Base-by-base conservation (phyloP, 805 yeast species). In the Yamadazyma phyllophila region DNA sequence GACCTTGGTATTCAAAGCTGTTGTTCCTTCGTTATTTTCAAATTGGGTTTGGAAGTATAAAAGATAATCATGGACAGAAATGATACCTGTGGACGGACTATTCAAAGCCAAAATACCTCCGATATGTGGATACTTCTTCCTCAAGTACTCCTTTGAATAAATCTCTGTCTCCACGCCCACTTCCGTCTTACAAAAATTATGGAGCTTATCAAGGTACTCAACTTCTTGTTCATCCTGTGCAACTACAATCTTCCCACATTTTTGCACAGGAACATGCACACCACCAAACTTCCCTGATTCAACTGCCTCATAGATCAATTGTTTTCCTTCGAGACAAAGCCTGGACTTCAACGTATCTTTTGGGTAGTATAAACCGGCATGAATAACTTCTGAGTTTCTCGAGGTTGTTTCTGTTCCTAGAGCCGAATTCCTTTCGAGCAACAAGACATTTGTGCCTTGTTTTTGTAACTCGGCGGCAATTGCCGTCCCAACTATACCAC, bases 341-440 rank as follows among this genome's bases (percentile, higher is more conserved):
- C 71, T 64, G 0, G 88, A 80, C 58, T 88, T 85, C 44, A 91
- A 68, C 2, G 85, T 75, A 47, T 78, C 77, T 8, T 69, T 65
- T 0, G 96, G 95, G 57, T 87, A 85, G 60, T 91, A 91, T 6
- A 90, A 57, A 0, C 96, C 97, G 0, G 96, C 96, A 65, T 90
- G 97, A 17, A 90, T 84, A 20, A 91, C 97, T 58, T 91, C 97
- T 1, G 96, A 86, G 68, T 90, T 90, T 43, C 97, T 71, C n/a
- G 92, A 77, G 5, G 95, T 84, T 0, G 96, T 88, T 56, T 90
- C 97, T 53, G 78, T 76, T 1, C 96, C 97, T 40, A 81, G 60
- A 30, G 71, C 70, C 1, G 65, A 61, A 60, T 89, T 80, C 56
- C 85, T 81, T 55, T 90, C 97, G 2, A 90, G 61, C 8, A 91